Evolutionary conservation across 352 stramenopile genomes (phyloP), one percentile per base, ranked within the genome.

Genomic region (Phytophthora pluvialis): DNA sequence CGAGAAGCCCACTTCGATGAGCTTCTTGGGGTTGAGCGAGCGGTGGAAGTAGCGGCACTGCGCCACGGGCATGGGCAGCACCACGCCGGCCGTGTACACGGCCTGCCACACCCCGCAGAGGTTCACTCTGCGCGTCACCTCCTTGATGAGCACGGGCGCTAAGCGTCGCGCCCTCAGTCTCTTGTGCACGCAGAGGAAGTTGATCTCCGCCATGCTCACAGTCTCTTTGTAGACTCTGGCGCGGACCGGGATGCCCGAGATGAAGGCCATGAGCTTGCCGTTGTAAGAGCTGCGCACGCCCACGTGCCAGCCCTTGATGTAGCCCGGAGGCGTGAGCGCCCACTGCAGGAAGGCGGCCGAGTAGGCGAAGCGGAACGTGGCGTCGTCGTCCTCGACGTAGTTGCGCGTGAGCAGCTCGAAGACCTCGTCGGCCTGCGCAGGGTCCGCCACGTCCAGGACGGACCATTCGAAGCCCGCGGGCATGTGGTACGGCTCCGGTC

Each of bases 151-250:
- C 38, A 99, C 97, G 0, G 98, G 98, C 10, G 98, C 97, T 10
- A 99, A 72, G 5, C 97, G 90, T 82, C 98, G 98, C n/a, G 82
- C 78, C 16, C 95, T 80, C 12, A 99, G 79, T 71, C 98, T 99
- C 82, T 99, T 99, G 86, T 99, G 97, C 9, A 99, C 96, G 73
- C 98, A 99, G 9, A 99, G 80, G 74, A 99, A 99, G 77, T 99
- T 99, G 60, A 99, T 98, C 75, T 99, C 96, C 2, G 97, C 96
- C 75, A 93, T 88, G 1, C 46, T 15, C 55, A 92, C 61, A 16
- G 55, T 62, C 15, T 86, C 39, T 1, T 70, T 57, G 69, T 94
- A 86, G 25, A 94, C 90, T 28, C 75, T 68, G 4, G 93, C 75
- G 38, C 72, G 88, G 56, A 90, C 95, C 1, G 98, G 98, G 53